phyloP scores from a whole-genome alignment of 108 stramenopile species.

The Nitzschia sp. region DNA sequence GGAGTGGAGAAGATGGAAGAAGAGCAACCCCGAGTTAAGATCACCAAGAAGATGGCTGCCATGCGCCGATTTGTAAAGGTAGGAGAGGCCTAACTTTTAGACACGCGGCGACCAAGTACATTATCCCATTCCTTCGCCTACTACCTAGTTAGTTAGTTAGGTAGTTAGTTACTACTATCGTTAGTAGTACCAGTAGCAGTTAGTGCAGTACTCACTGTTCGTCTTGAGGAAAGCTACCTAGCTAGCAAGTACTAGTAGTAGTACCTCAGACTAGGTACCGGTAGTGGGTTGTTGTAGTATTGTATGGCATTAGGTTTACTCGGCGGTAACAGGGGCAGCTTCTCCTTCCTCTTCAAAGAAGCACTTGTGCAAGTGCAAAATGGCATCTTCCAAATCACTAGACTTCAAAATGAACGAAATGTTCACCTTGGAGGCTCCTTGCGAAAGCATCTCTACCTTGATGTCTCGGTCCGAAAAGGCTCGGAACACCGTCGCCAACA shows the following conservation, averaged over 20 bases:
- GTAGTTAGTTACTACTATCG: no score
- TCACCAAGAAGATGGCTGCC: constrained; percentile 82
- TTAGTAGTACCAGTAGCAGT: no score
- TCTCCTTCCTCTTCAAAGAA: constrained; percentile 83
- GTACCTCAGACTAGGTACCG: no score
- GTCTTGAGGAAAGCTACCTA: no score
- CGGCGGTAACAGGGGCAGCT: background rate
- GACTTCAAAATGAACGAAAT: constrained; percentile 84
- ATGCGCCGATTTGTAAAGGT: constrained; percentile 79
- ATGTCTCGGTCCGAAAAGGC: constrained; percentile 76
- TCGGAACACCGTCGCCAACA: constrained; percentile 90
- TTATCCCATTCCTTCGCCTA: no score
- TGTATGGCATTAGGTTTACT: no score
- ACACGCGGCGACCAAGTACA: no score
- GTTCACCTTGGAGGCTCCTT: constrained; percentile 96
- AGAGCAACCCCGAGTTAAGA: constrained; percentile 60
- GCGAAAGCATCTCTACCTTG: constrained; percentile 90
- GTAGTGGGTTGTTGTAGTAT: no score
- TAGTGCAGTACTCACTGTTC: no score
- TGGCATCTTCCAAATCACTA: constrained; percentile 73
- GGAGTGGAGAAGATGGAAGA: constrained; percentile 77
- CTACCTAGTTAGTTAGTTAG: no score
- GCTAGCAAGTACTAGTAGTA: no score
- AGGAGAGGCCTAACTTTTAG: constrained; percentile 63
- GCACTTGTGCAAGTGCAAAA: constrained; percentile 73